Evolutionary conservation across 2,329 filamentous ascomycete species (phyloP).

Genomic region (Trichophyton simii): DNA sequence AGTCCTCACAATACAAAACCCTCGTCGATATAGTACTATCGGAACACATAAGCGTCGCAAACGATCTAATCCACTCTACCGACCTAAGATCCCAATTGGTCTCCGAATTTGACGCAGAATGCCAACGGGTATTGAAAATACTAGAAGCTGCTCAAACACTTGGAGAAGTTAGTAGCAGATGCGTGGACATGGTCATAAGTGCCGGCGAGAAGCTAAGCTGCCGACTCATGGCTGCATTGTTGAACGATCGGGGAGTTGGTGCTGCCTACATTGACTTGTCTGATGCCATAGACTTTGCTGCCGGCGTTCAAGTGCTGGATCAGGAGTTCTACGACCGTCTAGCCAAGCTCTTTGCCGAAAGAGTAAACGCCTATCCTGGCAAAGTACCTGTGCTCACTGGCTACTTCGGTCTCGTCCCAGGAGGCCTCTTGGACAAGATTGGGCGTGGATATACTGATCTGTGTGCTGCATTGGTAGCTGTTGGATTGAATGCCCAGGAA

Average conservation of each 20-base stretch:
- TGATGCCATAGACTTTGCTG: conserved; percentile 59
- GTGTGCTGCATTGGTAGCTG: conserved; percentile 81
- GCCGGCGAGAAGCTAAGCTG: conserved; percentile 95
- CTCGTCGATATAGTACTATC: conserved; percentile 69
- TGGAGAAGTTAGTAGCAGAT: conserved; percentile 60
- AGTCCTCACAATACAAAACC: conserved; percentile 50
- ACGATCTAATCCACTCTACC: conserved; percentile 47
- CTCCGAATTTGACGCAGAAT: conserved; percentile 62
- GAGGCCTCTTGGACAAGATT: conserved; percentile 79
- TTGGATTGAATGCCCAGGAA: conserved; percentile 75
- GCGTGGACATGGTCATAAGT: conserved; percentile 79
- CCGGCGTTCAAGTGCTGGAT: conserved; percentile 45
- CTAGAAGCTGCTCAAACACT: conserved; percentile 49
- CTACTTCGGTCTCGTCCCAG: conserved; percentile 88
- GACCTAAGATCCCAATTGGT: conserved; percentile 48
- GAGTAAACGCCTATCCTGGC: conserved; percentile 52
- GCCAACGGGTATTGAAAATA: conserved; percentile 65
- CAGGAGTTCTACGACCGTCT: conserved; percentile 58
- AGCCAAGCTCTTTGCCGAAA: conserved; percentile 48
- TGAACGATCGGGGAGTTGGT: conserved; percentile 68
- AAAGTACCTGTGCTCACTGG: conserved; percentile 73
- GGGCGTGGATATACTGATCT: conserved; percentile 94
- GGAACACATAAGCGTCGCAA: conserved; percentile 67
- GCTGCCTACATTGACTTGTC: conserved; percentile 85
- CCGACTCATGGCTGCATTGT: conserved; percentile 71